Conservation (phyloP, 176 grass and related monocot species). For the Musa acuminata region DNA sequence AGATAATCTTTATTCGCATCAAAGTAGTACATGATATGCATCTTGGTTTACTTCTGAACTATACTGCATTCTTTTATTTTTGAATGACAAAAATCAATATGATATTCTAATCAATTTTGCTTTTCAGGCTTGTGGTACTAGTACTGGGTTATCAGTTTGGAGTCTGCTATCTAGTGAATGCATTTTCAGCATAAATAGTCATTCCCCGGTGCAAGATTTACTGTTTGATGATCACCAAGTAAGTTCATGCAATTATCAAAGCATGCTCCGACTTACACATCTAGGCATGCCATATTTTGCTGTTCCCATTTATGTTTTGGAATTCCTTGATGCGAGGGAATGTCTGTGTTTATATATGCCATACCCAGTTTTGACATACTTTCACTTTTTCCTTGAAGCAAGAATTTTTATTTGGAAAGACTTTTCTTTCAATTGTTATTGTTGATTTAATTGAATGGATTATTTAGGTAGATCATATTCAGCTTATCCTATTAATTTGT, state of each 20-base stretch:
- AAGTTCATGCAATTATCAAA: constrained; percentile 13
- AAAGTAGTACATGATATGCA: background rate
- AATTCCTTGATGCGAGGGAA: too few species aligned
- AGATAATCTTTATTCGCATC: background rate
- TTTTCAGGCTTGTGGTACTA: constrained; percentile 65
- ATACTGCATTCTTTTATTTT: constrained; percentile 1
- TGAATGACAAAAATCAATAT: background rate
- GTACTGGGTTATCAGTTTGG: constrained; percentile 76
- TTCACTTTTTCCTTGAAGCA: too few species aligned
- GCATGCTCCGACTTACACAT: background rate
- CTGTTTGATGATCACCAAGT: constrained; percentile 88
- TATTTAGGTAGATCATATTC: too few species aligned
- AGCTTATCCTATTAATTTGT: too few species aligned
- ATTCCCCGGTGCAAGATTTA: constrained; percentile 66
- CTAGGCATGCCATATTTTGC: too few species aligned
- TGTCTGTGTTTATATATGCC: too few species aligned
- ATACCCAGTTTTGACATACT: too few species aligned
- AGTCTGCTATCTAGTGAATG: constrained; percentile 82
- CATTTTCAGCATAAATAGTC: constrained; percentile 56
- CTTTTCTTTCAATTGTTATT: too few species aligned
- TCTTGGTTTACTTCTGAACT: constrained; percentile 1
- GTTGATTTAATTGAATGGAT: too few species aligned
- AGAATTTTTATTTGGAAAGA: too few species aligned
- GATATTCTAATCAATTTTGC: background rate
- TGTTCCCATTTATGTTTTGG: too few species aligned